These are phyloP conservation scores for Metschnikowia henanensis DNA, from an alignment of 805 yeast genomes.

Conservation along the genomic window DNA sequence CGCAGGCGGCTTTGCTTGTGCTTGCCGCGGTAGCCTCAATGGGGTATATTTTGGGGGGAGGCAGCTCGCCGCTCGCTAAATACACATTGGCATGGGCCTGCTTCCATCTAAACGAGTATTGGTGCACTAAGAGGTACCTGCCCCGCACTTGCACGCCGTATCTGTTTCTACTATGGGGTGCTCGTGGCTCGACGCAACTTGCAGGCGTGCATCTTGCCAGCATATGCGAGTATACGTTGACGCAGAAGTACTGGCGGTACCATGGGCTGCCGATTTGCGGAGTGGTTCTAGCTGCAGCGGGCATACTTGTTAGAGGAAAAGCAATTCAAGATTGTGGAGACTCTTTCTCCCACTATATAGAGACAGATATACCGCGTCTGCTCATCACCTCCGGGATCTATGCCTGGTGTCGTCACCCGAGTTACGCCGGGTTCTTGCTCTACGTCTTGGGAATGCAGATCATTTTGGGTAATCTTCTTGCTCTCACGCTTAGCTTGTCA, in stretches of 20 bases:
- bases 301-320: constrained; percentile 26
- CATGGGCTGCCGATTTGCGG: constrained; percentile 16
- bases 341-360: constrained; percentile 36
- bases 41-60: background rate
- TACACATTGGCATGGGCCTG: constrained; percentile 23
- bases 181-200: constrained; percentile 32
- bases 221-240: constrained; percentile 24
- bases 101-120: constrained; percentile 31
- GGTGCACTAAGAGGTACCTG: constrained; percentile 26
- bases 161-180: constrained; percentile 37
- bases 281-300: constrained; percentile 18
- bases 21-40: background rate
- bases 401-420: constrained; percentile 34
- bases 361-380: constrained; percentile 8
- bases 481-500: constrained; percentile 17
- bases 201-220: constrained; percentile 29
- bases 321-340: constrained; percentile 37
- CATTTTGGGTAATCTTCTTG: constrained; percentile 24
- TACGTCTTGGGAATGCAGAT: constrained; percentile 34
- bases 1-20: constrained; percentile 7
- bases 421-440: constrained; percentile 39
- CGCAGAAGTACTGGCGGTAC: constrained; percentile 3
- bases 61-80: constrained; percentile 8
- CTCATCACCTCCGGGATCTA: constrained; percentile 37
- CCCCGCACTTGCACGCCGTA: constrained; percentile 23